Base-by-base conservation (phyloP, 345 rosid genomes). In the Gynandropsis gynandra region DNA sequence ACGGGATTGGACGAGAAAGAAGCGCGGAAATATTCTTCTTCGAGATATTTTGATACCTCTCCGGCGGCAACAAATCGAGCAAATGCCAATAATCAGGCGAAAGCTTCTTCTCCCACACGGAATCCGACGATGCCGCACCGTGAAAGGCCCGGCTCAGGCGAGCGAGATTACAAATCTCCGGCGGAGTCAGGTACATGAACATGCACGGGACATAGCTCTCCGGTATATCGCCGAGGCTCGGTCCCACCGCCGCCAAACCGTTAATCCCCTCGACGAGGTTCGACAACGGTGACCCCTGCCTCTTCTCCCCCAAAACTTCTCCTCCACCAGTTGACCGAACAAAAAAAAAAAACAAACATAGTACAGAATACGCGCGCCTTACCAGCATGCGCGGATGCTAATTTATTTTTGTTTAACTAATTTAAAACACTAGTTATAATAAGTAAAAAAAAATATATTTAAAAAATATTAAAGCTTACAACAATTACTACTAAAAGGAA, bases 141-240 rank as follows among this genome's bases (percentile, higher is more conserved):
- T 89, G 85, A 61, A 89, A 89, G 14, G 96, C 75, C 20, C 72
- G 71, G 69, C 77, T 86, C 16, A 86, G 60, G 47, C 96, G 69
- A 12, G 98, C 98, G 9, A 90, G 76, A 62, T 90, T 90, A 72
- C 98, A 90, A 74, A 90, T 90, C 83, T 90, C 98, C 65, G 96
- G 94, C 42, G 98, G 95, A 4, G 85, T 81, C 58, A 90, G 68
- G 72, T 86, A 64, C 47, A 76, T 64, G 53, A 83, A 86, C 9
- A 90, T 96, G 58, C 83, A 77, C 10, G 98, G 96, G 47, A 86
- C 90, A 58, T 94, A 89, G 70, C 80, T 77, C 73, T 89, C 96
- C n/a, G n/a, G n/a, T n/a, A n/a, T n/a, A n/a, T n/a, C n/a, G n/a
- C n/a, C n/a, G n/a, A n/a, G n/a, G n/a, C 33, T 76, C 4, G 94